Evolutionary conservation across 2,329 filamentous ascomycete species (phyloP).

Genomic region (Endocalyx cinctus): DNA sequence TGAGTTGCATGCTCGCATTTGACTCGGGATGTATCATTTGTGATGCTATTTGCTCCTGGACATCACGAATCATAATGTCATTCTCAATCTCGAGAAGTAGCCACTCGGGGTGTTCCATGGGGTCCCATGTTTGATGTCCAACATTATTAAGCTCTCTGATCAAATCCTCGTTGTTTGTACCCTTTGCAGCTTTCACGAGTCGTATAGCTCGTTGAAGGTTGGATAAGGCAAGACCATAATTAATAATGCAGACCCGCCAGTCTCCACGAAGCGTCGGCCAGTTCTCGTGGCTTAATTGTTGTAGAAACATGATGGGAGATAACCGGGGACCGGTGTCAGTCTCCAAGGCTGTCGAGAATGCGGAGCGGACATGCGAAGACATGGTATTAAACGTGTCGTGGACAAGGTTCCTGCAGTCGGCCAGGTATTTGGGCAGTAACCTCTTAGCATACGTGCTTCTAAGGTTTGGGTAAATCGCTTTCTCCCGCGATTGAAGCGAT

Average conservation of each 20-base stretch:
- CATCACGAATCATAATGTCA: constrained; percentile 53
- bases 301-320: background rate
- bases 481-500: too few relatives aligned
- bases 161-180: constrained; percentile 18
- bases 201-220: background rate
- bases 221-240: background rate
- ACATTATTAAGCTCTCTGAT: constrained; percentile 39
- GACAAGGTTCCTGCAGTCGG: too few relatives aligned
- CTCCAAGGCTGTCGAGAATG: too few relatives aligned
- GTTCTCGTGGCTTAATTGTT: background rate
- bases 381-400: too few relatives aligned
- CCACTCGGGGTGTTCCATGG: constrained; percentile 48
- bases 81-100: constrained; percentile 62
- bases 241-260: background rate
- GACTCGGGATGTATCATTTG: constrained; percentile 45
- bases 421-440: too few relatives aligned
- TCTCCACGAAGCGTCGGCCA: background rate
- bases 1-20: constrained; percentile 58
- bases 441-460: too few relatives aligned
- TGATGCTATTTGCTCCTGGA: constrained; percentile 53
- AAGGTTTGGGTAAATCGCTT: background rate
- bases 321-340: background rate
- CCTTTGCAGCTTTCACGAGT: background rate
- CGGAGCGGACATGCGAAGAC: too few relatives aligned
- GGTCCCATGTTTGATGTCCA: constrained; percentile 54